Conservation (phyloP, 768 basidiomycete species). For the Termitomyces heimii region DNA sequence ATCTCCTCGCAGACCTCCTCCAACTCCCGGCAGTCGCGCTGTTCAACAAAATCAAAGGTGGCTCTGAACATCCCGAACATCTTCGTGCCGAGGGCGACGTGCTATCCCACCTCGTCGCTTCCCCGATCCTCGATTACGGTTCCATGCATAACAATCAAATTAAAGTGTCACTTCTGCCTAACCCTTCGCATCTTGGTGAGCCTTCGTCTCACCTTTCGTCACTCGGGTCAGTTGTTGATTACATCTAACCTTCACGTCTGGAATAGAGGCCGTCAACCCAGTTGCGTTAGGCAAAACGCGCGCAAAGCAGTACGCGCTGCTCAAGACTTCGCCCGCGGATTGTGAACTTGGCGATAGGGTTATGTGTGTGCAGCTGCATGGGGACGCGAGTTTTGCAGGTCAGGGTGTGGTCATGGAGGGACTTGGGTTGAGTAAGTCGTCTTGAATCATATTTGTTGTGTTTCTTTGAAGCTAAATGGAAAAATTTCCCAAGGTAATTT, state of each 20-base stretch:
- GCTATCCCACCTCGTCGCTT: slow-evolving; percentile 77
- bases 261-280: slow-evolving; percentile 80
- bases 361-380: slow-evolving; percentile 88
- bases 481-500: slow-evolving; percentile 39
- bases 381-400: slow-evolving; percentile 87
- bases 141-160: slow-evolving; percentile 31
- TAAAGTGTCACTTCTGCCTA: slow-evolving; percentile 61
- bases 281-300: slow-evolving; percentile 87
- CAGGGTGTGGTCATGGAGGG: slow-evolving; percentile 90
- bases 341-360: slow-evolving; percentile 62
- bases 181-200: slow-evolving; percentile 7
- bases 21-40: slow-evolving; percentile 60
- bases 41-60: slow-evolving; percentile 86
- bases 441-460: background rate
- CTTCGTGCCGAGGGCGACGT: slow-evolving; percentile 77
- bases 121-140: slow-evolving; percentile 57
- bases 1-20: slow-evolving; percentile 76
- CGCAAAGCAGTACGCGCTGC: slow-evolving; percentile 81
- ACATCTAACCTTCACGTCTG: background rate
- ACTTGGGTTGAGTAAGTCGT: slow-evolving; percentile 66
- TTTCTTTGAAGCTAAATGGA: background rate
- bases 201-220: background rate
- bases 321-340: slow-evolving; percentile 55
- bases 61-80: slow-evolving; percentile 61
- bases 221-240: background rate